Percentiles rank a stretch among this genome's conserved stretches.
These are phyloP conservation scores for Torulaspora quercuum DNA, from an alignment of 805 yeast genomes.

Conservation along the genomic window DNA sequence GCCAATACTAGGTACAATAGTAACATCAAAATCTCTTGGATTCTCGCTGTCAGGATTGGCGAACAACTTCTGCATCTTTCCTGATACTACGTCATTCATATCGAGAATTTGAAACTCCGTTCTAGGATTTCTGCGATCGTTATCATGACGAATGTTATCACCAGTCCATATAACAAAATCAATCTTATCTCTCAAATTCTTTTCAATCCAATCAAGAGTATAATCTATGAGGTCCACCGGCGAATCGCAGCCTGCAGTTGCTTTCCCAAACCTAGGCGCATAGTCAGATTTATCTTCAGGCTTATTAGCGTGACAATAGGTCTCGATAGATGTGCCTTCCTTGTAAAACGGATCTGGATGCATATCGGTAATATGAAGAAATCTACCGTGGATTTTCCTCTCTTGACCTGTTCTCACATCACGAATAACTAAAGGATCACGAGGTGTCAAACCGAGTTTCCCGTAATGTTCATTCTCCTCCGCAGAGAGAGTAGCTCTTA, in stretches of 20 bases:
- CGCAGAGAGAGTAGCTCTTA: no score
- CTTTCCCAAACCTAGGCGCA: constrained; percentile 71
- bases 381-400: constrained; percentile 59
- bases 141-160: constrained; percentile 82
- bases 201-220: constrained; percentile 64
- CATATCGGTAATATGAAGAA: constrained; percentile 80
- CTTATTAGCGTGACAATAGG: constrained; percentile 52
- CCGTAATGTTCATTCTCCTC: constrained; percentile 30
- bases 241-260: constrained; percentile 73
- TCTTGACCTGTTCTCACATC: constrained; percentile 18
- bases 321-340: constrained; percentile 47
- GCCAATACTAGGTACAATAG: constrained; percentile 70
- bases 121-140: constrained; percentile 70
- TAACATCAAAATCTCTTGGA: constrained; percentile 45
- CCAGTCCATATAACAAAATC: constrained; percentile 92
- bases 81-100: constrained; percentile 58
- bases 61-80: constrained; percentile 50
- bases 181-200: constrained; percentile 65
- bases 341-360: constrained; percentile 75
- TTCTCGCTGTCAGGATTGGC: constrained; percentile 44
- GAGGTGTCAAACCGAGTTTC: constrained; percentile 42
- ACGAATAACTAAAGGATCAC: constrained; percentile 36
- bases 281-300: constrained; percentile 36
- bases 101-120: constrained; percentile 68
- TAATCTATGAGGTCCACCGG: constrained; percentile 58